Evolutionary conservation across 192 early-diverging fungal species (phyloP).

Genomic region (Podila minutissima): DNA sequence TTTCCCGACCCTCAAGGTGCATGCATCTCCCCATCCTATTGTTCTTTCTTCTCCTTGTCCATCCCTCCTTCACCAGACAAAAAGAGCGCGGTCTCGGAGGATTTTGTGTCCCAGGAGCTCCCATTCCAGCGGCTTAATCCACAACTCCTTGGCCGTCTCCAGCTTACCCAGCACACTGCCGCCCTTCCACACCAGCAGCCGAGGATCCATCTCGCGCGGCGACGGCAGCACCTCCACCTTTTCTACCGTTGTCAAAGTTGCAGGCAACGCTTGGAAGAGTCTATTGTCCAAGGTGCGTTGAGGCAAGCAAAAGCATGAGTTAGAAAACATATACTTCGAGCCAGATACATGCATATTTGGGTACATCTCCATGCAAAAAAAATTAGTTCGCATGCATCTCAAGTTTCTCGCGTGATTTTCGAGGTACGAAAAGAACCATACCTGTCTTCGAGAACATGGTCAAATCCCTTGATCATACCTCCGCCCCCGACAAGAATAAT

Average conservation of each 20-base stretch:
- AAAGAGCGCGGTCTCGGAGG: constrained; percentile 71
- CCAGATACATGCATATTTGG: too few relatives aligned
- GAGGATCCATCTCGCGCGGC: constrained; percentile 85
- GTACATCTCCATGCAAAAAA: too few relatives aligned
- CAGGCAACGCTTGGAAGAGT: constrained; percentile 46
- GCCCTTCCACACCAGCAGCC: constrained; percentile 90
- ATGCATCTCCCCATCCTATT: too few relatives aligned
- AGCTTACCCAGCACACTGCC: constrained; percentile 80
- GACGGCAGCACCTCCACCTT: constrained; percentile 76
- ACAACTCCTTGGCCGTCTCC: constrained; percentile 83
- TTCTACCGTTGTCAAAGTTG: constrained; percentile 53
- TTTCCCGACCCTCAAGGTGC: too few relatives aligned
- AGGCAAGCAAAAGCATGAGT: constrained; percentile 9
- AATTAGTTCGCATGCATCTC: background rate
- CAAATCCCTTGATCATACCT: constrained; percentile 74
- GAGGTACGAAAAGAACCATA: constrained; percentile 13
- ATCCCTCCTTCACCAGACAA: constrained; percentile 64
- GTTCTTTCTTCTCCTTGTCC: background rate
- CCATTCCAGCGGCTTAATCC: constrained; percentile 82
- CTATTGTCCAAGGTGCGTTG: constrained; percentile 15
- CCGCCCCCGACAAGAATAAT: constrained; percentile 92
- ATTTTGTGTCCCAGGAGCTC: constrained; percentile 70
- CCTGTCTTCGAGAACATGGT: constrained; percentile 70
- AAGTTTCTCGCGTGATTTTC: background rate
- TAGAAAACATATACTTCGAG: background rate